These are phyloP conservation scores for Fusarium subtropicale DNA, from an alignment of 2,329 filamentous ascomycete species.

Conservation along the genomic window DNA sequence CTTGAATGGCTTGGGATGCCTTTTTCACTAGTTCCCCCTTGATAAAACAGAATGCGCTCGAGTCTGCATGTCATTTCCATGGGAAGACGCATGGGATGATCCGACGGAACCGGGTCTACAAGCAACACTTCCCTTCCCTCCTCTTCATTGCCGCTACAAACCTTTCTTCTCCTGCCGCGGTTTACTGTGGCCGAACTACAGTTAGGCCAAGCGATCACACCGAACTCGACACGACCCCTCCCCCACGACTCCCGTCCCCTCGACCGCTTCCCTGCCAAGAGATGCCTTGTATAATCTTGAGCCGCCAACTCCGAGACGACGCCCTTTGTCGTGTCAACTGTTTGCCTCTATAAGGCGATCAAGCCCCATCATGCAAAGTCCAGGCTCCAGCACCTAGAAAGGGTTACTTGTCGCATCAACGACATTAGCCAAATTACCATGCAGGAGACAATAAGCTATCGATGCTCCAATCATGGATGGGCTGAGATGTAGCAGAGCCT, in stretches of 20 bases:
- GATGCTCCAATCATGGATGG: not conserved
- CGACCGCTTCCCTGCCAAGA: not conserved
- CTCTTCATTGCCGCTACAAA: rapidly evolving
- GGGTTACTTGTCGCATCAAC: rapidly evolving
- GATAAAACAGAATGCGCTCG: not conserved
- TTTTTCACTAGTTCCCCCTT: not conserved
- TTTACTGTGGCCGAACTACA: rapidly evolving
- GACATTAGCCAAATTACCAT: not conserved
- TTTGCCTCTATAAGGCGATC: not conserved
- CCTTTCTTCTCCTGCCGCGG: rapidly evolving
- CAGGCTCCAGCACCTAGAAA: not conserved
- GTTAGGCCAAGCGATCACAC: not conserved
- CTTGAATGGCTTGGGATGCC: not conserved
- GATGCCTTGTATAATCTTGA: rapidly evolving
- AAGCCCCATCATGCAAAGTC: not conserved
- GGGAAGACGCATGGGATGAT: not conserved
- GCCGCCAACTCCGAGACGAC: rapidly evolving
- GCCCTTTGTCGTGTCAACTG: rapidly evolving
- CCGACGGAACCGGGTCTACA: not conserved
- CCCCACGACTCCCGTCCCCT: rapidly evolving
- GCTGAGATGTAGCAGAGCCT: not conserved
- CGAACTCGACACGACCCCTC: rapidly evolving
- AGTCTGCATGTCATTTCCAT: not conserved
- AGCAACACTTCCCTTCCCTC: not conserved
- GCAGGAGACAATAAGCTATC: rapidly evolving